These are phyloP conservation scores for Yarrowia galli DNA, from an alignment of 1,139 yeast species.

Conservation along the genomic window DNA sequence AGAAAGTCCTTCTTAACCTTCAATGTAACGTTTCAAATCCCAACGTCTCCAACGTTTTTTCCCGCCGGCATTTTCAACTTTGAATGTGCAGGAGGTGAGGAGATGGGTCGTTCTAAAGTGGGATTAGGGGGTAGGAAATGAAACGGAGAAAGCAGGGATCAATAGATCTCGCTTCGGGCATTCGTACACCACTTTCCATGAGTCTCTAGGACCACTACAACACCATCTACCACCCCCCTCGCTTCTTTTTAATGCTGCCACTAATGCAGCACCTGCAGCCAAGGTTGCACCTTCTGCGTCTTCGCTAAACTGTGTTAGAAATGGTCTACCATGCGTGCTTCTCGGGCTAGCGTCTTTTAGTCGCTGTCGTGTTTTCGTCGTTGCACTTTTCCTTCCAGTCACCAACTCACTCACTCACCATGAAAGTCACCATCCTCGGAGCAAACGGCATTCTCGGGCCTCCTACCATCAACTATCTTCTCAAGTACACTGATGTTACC, in stretches of 20 bases:
- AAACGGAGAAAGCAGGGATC: too few species aligned
- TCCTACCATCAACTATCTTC: constrained; percentile 11
- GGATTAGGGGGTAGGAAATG: too few species aligned
- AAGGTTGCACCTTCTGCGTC: not conserved
- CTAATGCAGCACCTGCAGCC: not conserved
- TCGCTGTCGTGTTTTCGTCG: not conserved
- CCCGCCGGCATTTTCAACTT: not conserved
- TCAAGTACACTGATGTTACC: constrained; percentile 5
- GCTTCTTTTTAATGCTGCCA: not conserved
- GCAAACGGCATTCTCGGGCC: constrained; percentile 27
- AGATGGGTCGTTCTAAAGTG: not conserved
- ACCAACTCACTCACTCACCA: not conserved
- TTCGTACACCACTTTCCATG: too few species aligned
- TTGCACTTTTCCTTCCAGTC: not conserved
- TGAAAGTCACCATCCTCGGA: constrained; percentile 20
- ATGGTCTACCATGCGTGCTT: not conserved
- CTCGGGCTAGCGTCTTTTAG: constrained; percentile 5
- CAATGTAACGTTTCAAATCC: not conserved
- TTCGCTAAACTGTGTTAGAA: constrained; percentile 15
- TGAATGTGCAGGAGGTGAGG: not conserved
- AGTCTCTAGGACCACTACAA: too few species aligned
- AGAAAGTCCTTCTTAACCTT: too few species aligned
- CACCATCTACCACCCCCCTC: not conserved
- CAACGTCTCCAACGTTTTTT: constrained; percentile 8
- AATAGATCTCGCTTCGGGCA: too few species aligned